phyloP scores from a whole-genome alignment of 805 yeast genomes.

The Candida vaughaniae region DNA sequence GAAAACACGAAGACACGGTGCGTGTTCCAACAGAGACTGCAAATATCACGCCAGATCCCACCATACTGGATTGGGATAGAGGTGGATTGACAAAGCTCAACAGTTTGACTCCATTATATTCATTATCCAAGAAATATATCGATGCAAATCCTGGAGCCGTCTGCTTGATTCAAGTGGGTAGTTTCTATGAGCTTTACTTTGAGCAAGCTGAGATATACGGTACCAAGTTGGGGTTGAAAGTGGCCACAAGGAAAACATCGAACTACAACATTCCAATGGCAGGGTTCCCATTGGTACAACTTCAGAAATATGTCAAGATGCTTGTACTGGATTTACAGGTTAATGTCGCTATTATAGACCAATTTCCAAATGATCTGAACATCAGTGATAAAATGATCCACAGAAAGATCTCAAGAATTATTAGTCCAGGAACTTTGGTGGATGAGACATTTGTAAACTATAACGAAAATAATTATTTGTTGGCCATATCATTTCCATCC shows the following conservation, averaged over 20 bases:
- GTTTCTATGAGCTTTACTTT: constrained; percentile 84
- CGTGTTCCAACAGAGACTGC: too few relatives aligned
- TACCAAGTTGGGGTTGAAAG: constrained; percentile 65
- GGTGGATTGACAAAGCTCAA: constrained; percentile 35
- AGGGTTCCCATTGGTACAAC: constrained; percentile 78
- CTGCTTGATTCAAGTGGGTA: constrained; percentile 72
- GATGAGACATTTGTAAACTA: constrained; percentile 82
- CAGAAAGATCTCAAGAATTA: constrained; percentile 73
- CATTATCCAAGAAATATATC: constrained; percentile 30
- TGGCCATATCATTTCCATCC: constrained; percentile 63
- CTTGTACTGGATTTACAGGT: constrained; percentile 68
- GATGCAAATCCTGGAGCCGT: constrained; percentile 38
- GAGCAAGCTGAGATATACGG: constrained; percentile 82
- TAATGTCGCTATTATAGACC: constrained; percentile 84
- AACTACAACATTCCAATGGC: constrained; percentile 67
- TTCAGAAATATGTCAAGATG: constrained; percentile 70
- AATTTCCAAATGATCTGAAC: constrained; percentile 30
- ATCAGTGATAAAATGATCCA: constrained; percentile 41
- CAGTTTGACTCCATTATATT: constrained; percentile 35
- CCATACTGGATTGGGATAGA: constrained; percentile 43
- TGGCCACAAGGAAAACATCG: constrained; percentile 54
- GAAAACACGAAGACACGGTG: too few relatives aligned
- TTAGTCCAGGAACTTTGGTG: constrained; percentile 90
- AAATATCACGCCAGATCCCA: too few relatives aligned
- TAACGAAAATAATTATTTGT: constrained; percentile 66